Base-by-base conservation (phyloP, 2,329 filamentous ascomycete species). In the Penicillium sp. region DNA sequence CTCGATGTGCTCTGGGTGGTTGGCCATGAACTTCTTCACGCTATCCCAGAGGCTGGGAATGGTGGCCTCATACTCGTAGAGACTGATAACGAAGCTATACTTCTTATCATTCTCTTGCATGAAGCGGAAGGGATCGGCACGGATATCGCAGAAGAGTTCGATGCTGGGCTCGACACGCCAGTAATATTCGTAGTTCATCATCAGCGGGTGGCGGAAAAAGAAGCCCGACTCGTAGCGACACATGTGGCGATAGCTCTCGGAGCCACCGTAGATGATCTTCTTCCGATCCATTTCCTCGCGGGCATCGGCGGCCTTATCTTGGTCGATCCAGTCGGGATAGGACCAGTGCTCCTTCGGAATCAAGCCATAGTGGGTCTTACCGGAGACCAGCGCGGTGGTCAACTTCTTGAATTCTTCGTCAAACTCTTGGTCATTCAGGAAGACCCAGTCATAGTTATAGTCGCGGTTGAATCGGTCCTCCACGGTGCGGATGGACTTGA, bases 371-470 rank as follows among this genome's bases (percentile, higher is more conserved):
- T 90, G 85, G 42, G 94, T 92, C 66, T 86, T 96, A 53, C 94
- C 94, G 11, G 93, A 97, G n/a, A 95, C 89, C 33, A 99, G 83
- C 1, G 91, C 87, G 4, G 84, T 83, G 3, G 94, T 99, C 62
- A 97, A 83, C 75, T 91, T 93, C 76, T 92, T 97, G 83, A 99
- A 99, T 9, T 86, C 87, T 3, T 90, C 89, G 71, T 96, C 90
- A 69, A 99, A 99, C 0, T 92, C 90, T 73, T 92, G 86, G 72
- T 99, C 94, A 77, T 99, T 99, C 58, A 99, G 81, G 79, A 99
- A 99, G 49, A 99, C 93, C 95, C 95, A 99, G 73, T 97, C 93
- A 77, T 99, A 99, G 80, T 96, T 88, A 80, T 90, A 97, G 68
- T 93, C 90, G 68, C 87, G 86, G 80, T 99, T 99, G 86, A 99